Conservation (phyloP, 306 rosid genomes). For the Castanea mollissima region DNA sequence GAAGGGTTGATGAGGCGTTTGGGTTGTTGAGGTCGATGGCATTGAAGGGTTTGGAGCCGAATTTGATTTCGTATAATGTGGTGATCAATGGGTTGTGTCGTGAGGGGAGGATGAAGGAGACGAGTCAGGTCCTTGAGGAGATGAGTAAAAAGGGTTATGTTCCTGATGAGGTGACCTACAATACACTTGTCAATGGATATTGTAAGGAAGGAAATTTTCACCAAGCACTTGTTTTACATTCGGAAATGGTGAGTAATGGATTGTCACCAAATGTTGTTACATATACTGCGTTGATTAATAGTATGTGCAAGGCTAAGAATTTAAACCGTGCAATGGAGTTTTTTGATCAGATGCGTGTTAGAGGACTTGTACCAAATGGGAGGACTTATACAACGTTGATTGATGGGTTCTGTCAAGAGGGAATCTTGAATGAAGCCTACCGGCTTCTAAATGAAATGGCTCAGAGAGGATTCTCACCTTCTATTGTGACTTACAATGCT, state of each 20-base stretch:
- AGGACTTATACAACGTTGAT: constrained; percentile 74
- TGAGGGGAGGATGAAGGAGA: constrained; percentile 62
- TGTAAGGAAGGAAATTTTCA: constrained; percentile 84
- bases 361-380: constrained; percentile 77
- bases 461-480: constrained; percentile 63
- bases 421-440: constrained; percentile 63
- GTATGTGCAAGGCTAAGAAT: constrained; percentile 84
- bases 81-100: constrained; percentile 73
- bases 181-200: constrained; percentile 74
- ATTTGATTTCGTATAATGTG: constrained; percentile 75
- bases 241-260: constrained; percentile 72
- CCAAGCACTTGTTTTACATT: constrained; percentile 64
- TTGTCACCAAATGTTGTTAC: constrained; percentile 79
- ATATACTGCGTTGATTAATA: constrained; percentile 69
- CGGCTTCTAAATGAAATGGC: constrained; percentile 66
- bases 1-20: constrained; percentile 53
- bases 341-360: constrained; percentile 58
- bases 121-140: constrained; percentile 46
- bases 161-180: constrained; percentile 71
- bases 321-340: constrained; percentile 64
- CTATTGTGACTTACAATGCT: constrained; percentile 74
- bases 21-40: constrained; percentile 51
- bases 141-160: constrained; percentile 56
- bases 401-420: constrained; percentile 79
- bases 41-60: constrained; percentile 53